phyloP scores from a whole-genome alignment of 176 grass and related monocot species.

The Oryza punctata region DNA sequence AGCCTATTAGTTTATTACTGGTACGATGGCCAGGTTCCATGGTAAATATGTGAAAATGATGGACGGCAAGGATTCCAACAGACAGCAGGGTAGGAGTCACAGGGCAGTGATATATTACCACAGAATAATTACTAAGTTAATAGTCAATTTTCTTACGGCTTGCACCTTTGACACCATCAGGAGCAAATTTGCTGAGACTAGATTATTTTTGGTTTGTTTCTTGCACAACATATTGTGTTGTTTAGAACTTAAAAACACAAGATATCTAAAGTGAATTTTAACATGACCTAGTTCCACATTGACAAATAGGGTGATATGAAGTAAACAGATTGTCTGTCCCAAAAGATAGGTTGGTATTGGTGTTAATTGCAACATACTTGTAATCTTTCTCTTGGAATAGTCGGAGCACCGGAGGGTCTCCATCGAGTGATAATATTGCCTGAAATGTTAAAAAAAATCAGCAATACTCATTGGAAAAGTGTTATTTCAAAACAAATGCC shows the following conservation, averaged over 20 bases:
- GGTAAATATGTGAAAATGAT: not conserved
- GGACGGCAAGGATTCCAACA: not conserved
- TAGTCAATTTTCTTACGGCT: not conserved
- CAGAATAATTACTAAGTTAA: not conserved
- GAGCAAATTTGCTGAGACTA: not conserved
- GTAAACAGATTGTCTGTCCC: not conserved
- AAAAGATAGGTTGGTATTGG: not conserved
- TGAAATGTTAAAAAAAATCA: slow-evolving; percentile 51
- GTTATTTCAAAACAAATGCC: not conserved
- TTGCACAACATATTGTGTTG: not conserved
- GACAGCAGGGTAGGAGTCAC: not conserved
- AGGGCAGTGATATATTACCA: not conserved
- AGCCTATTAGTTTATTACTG: not conserved
- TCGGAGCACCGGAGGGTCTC: slow-evolving; percentile 87
- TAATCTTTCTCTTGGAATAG: slow-evolving; percentile 79
- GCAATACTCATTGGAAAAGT: slow-evolving; percentile 21
- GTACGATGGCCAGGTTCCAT: not conserved
- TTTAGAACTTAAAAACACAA: slow-evolving; percentile 4
- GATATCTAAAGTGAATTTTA: slow-evolving; percentile 1
- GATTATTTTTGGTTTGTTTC: not conserved
- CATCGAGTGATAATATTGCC: slow-evolving; percentile 84
- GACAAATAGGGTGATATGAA: slow-evolving; percentile 5
- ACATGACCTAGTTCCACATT: not conserved
- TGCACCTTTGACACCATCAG: not conserved
- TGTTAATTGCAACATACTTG: slow-evolving; percentile 61